Conservation (phyloP, 176 grass and related monocot genomes). For the Raddia distichophylla region DNA sequence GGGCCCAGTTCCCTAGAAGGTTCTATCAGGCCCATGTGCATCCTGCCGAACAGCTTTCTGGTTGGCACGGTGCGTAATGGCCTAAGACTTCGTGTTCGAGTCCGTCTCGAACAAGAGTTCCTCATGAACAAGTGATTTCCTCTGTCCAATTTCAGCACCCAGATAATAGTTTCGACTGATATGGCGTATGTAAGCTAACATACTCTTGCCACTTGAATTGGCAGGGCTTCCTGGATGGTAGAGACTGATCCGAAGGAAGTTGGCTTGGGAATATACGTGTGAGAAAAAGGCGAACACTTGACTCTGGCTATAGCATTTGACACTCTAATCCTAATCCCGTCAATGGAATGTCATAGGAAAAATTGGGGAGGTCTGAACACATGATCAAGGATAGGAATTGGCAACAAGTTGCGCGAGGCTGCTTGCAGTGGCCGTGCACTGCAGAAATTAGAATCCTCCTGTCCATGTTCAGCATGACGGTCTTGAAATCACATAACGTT, state of each 20-base stretch:
- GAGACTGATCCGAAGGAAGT: constrained; percentile 85
- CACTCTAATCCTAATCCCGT: constrained; percentile 3
- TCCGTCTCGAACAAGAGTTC: too few species aligned
- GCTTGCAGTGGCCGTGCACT: too few species aligned
- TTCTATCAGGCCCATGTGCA: too few species aligned
- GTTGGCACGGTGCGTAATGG: too few species aligned
- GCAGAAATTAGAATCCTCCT: too few species aligned
- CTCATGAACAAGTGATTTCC: constrained; percentile 61
- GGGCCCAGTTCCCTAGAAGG: too few species aligned
- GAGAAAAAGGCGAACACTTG: constrained; percentile 8
- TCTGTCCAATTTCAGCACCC: not conserved
- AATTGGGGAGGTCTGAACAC: not conserved
- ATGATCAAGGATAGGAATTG: not conserved
- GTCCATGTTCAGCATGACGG: too few species aligned
- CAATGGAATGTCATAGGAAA: constrained; percentile 1
- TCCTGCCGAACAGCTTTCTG: too few species aligned
- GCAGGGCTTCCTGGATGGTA: constrained; percentile 89
- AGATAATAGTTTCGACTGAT: not conserved
- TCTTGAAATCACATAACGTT: too few species aligned
- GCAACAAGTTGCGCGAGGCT: too few species aligned
- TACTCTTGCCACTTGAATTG: constrained; percentile 28
- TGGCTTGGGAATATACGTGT: constrained; percentile 80
- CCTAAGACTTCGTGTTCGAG: too few species aligned
- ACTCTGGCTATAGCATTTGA: not conserved
- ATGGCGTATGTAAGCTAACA: constrained; percentile 37